Base-by-base conservation (phyloP, 495 filamentous ascomycete genomes). In the Penicillium diatomitis region DNA sequence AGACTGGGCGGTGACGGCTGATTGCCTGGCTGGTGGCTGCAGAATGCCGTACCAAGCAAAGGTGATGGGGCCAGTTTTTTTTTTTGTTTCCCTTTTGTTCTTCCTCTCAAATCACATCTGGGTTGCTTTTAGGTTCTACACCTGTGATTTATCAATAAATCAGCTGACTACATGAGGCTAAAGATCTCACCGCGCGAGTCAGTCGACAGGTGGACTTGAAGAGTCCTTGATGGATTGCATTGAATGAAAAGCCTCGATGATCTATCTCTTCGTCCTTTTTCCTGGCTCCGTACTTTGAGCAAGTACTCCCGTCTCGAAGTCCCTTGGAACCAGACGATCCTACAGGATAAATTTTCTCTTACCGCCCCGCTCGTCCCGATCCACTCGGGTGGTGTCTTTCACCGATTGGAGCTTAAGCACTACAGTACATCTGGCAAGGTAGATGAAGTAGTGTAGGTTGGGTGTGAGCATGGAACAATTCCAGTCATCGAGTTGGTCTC, bases 271-370 rank as follows among this genome's bases (percentile, higher is more conserved):
- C 29, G n/a, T 39, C 29, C 35, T 29, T 4, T 12, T 47, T 30
- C 35, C 44, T 20, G 0, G 20, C 20, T 20, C 20, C 20, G 20
- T 20, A 20, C 20, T 20, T 20, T 20, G 20, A 20, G 20, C 20
- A 20, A 20, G 20, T 20, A 20, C 20, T 20, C 20, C 20, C 20
- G 20, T 20, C 20, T 20, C 20, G 1, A 20, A 20, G 20, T 30
- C 41, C 48, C 46, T 30, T 49, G 39, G 47, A 8, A 40, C 41
- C 34, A 50, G 46, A 53, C 33, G 54, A 60, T 63, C 50, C 40
- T 45, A 54, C 58, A 47, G 57, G 55, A 50, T 53, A 58, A 63
- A 63, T 61, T 63, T 63, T 58, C 53, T 60, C 53, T 60, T 56
- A 47, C 55, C 57, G 60, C 60, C 60, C 60, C 60, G 60, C 60